These are phyloP conservation scores for Kazachstania sp. DNA, from an alignment of 1,139 yeast species.

Conservation along the genomic window DNA sequence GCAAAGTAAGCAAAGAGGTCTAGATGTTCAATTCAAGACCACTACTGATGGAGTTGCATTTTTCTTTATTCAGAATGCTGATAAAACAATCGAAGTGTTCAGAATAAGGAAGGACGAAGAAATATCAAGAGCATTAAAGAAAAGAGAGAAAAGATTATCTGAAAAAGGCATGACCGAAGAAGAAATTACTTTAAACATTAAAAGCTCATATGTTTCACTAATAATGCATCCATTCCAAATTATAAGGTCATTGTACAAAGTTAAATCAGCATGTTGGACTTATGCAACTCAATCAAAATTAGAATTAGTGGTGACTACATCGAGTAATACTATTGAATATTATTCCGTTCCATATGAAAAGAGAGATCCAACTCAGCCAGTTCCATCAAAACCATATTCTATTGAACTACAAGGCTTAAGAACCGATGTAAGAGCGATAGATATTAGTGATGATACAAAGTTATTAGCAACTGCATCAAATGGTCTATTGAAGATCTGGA, in stretches of 20 bases:
- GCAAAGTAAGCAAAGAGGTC: conserved; percentile 69
- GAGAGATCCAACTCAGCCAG: conserved; percentile 44
- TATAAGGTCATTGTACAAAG: conserved; percentile 48
- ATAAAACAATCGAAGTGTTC: conserved; percentile 73
- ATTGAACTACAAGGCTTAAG: conserved; percentile 82
- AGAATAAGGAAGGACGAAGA: conserved; percentile 74
- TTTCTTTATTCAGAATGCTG: conserved; percentile 68
- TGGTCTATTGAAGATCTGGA: conserved; percentile 86
- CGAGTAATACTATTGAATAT: conserved; percentile 69
- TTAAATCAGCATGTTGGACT: conserved; percentile 53
- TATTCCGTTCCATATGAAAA: conserved; percentile 44
- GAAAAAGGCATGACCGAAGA: conserved; percentile 63
- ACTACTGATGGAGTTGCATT: conserved; percentile 38
- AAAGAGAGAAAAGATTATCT: conserved; percentile 68
- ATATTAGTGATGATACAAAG: conserved; percentile 71
- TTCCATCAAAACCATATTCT: conserved; percentile 38
- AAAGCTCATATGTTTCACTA: conserved; percentile 50
- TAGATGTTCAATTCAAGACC: conserved; percentile 47
- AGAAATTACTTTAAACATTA: conserved; percentile 48
- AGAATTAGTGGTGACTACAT: conserved; percentile 54
- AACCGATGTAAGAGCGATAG: conserved; percentile 77
- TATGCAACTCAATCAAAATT: conserved; percentile 38
- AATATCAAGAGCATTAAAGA: conserved; percentile 64
- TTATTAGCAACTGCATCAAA: conserved; percentile 84
- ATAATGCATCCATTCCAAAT: conserved; percentile 57